These are phyloP conservation scores for Thamnidium elegans DNA, from an alignment of 192 early-diverging fungal species.

Conservation along the genomic window DNA sequence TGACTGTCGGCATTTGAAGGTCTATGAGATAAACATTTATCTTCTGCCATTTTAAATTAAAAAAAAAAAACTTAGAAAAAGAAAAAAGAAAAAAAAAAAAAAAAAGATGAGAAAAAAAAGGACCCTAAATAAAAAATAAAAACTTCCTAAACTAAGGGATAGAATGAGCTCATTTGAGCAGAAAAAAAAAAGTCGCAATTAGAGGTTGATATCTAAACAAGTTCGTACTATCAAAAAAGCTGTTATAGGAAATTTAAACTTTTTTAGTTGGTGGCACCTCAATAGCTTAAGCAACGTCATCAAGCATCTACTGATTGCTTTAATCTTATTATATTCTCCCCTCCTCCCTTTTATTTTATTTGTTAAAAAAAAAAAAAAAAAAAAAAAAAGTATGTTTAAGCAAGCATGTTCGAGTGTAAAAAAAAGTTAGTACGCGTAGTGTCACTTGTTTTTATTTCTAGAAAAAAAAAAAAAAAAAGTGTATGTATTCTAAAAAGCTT, in stretches of 20 bases:
- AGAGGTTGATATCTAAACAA: no score
- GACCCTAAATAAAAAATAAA: constrained; percentile 1
- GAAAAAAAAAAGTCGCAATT: no score
- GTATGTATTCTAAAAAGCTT: not conserved
- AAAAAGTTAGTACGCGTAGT: not conserved
- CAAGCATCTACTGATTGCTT: not conserved
- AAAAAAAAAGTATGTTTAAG: not conserved
- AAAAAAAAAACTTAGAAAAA: not conserved
- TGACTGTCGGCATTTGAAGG: not conserved
- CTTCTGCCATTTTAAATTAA: not conserved
- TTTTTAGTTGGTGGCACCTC: not conserved
- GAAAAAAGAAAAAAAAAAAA: constrained; percentile 1
- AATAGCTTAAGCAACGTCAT: not conserved
- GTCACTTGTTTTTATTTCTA: not conserved
- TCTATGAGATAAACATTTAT: not conserved
- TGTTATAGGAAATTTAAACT: not conserved
- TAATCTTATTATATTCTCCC: not conserved
- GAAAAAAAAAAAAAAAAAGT: not conserved
- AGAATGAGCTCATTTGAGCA: no score
- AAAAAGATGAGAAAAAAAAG: not conserved
- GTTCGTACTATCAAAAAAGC: no score
- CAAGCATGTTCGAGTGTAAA: not conserved
- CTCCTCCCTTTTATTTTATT: not conserved
- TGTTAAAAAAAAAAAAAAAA: no score
- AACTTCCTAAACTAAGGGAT: not conserved